Percentiles rank a stretch among this genome's conserved stretches.
Conservation (phyloP, 1,139 yeast species). For the Candida sp. region DNA sequence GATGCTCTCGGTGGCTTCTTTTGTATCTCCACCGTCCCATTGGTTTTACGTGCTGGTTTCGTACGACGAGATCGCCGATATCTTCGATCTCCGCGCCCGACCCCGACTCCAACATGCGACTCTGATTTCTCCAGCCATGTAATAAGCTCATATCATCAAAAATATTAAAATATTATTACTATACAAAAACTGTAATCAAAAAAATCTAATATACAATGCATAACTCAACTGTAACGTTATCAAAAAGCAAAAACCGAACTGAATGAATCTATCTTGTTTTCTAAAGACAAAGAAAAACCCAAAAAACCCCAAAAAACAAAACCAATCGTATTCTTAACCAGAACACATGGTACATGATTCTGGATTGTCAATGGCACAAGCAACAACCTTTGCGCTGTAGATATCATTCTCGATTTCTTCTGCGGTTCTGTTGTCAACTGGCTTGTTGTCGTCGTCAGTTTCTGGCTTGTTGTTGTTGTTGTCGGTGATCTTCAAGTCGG, state of each 20-base stretch:
- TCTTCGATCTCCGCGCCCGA: too few species aligned
- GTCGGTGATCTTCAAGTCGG: conserved; percentile 41
- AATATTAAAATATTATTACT: background rate
- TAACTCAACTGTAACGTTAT: background rate
- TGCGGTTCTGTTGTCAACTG: conserved; percentile 17
- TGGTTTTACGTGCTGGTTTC: too few species aligned
- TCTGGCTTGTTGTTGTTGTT: conserved; percentile 17
- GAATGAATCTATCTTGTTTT: background rate
- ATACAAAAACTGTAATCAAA: background rate
- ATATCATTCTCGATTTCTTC: conserved; percentile 59
- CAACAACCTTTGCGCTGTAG: conserved; percentile 90
- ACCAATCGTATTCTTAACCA: conserved; percentile 51
- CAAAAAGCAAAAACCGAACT: conserved; percentile 1
- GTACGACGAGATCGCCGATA: too few species aligned
- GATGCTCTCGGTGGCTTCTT: too few species aligned
- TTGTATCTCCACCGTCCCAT: too few species aligned
- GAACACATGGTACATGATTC: conserved; percentile 99
- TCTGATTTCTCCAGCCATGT: too few species aligned
- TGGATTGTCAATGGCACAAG: conserved; percentile 97
- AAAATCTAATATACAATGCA: conserved; percentile 2
- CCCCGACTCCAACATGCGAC: too few species aligned
- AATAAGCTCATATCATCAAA: background rate
- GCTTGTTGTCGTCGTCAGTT: conserved; percentile 21
- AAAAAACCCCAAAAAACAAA: background rate
- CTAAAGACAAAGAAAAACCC: background rate